These are phyloP conservation scores for Spizellomyces sp. DNA, from an alignment of 192 early-diverging fungal species.

Conservation along the genomic window DNA sequence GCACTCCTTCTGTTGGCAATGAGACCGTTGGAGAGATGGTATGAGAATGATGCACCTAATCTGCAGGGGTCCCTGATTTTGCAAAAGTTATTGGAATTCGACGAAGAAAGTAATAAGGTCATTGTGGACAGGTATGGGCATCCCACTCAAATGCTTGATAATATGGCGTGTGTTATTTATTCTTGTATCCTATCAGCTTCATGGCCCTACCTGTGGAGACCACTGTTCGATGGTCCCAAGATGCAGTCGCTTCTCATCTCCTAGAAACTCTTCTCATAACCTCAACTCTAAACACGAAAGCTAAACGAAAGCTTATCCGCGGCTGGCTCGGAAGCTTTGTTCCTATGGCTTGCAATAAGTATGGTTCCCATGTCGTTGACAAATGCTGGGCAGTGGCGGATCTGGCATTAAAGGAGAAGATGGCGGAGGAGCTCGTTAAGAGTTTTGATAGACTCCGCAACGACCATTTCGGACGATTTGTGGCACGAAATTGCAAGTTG, in stretches of 20 bases:
- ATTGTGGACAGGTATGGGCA: conserved; percentile 47
- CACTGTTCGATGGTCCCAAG: conserved; percentile 7
- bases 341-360: conserved; percentile 69
- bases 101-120: conserved; percentile 58
- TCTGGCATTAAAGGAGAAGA: conserved; percentile 72
- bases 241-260: conserved; percentile 74
- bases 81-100: conserved; percentile 64
- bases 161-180: not conserved
- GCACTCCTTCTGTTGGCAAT: conserved; percentile 63
- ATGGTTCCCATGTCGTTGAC: conserved; percentile 79
- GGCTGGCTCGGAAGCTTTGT: conserved; percentile 60
- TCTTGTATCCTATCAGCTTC: conserved; percentile 46
- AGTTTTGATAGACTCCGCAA: conserved; percentile 56
- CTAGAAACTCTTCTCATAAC: conserved; percentile 68
- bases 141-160: too few species aligned
- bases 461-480: conserved; percentile 71
- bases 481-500: conserved; percentile 77
- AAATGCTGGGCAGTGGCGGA: conserved; percentile 74
- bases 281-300: conserved; percentile 54
- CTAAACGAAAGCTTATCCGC: conserved; percentile 69
- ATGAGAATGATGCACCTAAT: conserved; percentile 37
- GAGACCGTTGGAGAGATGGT: conserved; percentile 51
- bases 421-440: conserved; percentile 69
- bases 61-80: conserved; percentile 71
- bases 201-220: conserved; percentile 43